Conservation (phyloP, 2,329 filamentous ascomycete genomes). For the Epichloe festucae region DNA sequence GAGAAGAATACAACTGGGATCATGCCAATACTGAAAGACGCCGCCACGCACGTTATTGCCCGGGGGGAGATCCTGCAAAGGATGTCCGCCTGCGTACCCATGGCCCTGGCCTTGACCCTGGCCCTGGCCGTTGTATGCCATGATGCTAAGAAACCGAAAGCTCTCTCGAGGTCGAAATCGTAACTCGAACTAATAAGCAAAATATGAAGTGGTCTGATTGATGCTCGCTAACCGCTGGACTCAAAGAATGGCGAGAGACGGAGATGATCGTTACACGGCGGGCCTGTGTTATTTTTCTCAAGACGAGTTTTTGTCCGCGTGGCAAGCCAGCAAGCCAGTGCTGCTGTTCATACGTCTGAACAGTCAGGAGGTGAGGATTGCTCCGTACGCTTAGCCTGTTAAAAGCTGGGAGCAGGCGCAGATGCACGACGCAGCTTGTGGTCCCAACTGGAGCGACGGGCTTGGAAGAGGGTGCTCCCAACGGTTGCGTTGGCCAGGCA, state of each 20-base stretch:
- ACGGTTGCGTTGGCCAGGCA: not conserved
- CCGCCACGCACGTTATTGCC: constrained; percentile 42
- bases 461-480: constrained; percentile 7
- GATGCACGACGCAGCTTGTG: not conserved
- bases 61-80: constrained; percentile 54
- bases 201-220: not conserved
- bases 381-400: not conserved
- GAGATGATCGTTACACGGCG: not conserved
- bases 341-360: not conserved
- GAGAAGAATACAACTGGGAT: constrained; percentile 2
- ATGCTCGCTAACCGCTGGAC: not conserved
- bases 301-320: not conserved
- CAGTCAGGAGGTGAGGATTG: not conserved
- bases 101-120: constrained; percentile 35
- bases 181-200: not conserved
- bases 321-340: not conserved
- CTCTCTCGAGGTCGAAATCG: constrained; percentile 10
- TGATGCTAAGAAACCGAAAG: constrained; percentile 15
- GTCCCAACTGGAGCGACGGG: not conserved
- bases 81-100: constrained; percentile 47
- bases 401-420: not conserved
- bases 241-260: not conserved
- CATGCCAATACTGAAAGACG: not conserved
- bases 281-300: not conserved
- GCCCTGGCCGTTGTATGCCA: constrained; percentile 51